Evolutionary conservation across 2,329 filamentous ascomycete genomes (phyloP).

Genomic region (Fusarium sp.): DNA sequence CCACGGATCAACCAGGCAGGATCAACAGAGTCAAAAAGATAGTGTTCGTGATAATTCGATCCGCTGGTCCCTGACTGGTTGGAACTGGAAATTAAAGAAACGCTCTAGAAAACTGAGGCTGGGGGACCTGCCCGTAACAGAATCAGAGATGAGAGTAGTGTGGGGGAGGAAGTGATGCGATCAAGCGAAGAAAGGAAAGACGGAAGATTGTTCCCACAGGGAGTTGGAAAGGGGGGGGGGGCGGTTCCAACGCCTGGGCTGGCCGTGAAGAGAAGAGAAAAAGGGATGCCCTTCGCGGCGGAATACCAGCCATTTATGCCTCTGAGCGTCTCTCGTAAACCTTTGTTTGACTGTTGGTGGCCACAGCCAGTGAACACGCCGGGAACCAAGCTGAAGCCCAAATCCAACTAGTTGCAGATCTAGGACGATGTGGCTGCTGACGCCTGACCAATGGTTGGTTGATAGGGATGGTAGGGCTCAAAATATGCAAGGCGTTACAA

Average conservation of each 20-base stretch:
- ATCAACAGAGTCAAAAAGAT: neutral
- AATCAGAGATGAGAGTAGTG: neutral
- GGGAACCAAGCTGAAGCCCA: neutral
- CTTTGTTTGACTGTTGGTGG: neutral
- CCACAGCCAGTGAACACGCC: neutral
- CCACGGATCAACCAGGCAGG: neutral
- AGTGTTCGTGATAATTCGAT: neutral
- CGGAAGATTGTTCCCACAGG: neutral
- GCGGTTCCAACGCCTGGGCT: neutral
- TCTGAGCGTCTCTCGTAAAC: neutral
- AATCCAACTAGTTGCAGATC: neutral
- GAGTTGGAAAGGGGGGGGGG: neutral
- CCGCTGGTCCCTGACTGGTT: neutral
- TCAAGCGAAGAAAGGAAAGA: neutral
- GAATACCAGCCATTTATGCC: neutral
- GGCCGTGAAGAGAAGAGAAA: neutral
- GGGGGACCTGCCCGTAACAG: constrained; percentile 1
- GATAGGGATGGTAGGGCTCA: constrained; percentile 1
- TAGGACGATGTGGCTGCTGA: neutral
- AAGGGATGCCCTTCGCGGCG: neutral
- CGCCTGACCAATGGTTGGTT: neutral
- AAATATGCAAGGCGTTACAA: neutral
- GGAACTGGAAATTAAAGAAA: constrained; percentile 1
- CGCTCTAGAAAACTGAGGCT: neutral
- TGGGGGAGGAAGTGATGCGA: neutral